Conservation (phyloP, 345 rosid species). For the Eucalyptus guilfoylei region DNA sequence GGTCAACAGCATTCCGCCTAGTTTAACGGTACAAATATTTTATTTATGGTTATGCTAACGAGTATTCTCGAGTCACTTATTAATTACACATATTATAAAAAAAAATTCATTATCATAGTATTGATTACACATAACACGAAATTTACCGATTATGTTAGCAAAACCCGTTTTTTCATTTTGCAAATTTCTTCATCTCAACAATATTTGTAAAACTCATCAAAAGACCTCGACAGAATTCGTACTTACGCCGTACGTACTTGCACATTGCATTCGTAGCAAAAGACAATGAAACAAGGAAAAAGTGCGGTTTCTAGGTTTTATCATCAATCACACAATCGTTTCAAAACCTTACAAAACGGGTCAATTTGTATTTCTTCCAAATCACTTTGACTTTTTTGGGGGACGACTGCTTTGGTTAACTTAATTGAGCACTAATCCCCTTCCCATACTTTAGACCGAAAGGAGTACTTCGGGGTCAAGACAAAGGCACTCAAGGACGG, state of each 20-base stretch:
- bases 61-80: not conserved
- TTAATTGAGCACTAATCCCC: not conserved
- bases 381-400: not conserved
- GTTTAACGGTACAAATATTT: rapidly evolving
- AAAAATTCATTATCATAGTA: rapidly evolving
- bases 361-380: not conserved
- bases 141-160: not conserved
- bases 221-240: not conserved
- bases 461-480: not conserved
- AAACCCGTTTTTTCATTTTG: not conserved
- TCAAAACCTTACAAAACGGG: not conserved
- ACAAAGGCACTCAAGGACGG: not conserved
- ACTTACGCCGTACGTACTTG: not conserved
- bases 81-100: not conserved
- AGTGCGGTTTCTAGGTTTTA: not conserved
- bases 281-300: too few species aligned
- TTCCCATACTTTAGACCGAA: not conserved
- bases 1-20: rapidly evolving
- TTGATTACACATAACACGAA: not conserved
- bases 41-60: not conserved
- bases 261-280: not conserved
- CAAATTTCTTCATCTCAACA: not conserved
- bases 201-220: not conserved
- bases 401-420: not conserved
- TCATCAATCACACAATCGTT: not conserved